Evolutionary conservation across 2,329 filamentous ascomycete species (phyloP).

Genomic region (Colletotrichum tamarilloi): DNA sequence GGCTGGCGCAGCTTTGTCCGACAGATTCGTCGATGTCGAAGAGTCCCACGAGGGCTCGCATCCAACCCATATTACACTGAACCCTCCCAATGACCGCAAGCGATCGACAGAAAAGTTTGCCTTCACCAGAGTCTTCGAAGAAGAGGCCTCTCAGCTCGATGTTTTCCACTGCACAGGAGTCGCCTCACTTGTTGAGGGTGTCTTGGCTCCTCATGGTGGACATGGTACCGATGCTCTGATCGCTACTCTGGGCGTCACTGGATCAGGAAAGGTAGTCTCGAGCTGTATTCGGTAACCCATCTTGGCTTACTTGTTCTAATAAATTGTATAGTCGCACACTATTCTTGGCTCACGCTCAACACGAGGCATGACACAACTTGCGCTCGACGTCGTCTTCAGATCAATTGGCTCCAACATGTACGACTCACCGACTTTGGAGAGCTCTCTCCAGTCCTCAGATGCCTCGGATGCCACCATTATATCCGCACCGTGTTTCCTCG

Average conservation of each 20-base stretch:
- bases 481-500: slow-evolving; percentile 80
- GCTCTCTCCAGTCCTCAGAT: slow-evolving; percentile 81
- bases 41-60: slow-evolving; percentile 53
- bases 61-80: slow-evolving; percentile 79
- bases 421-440: slow-evolving; percentile 69
- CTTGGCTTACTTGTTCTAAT: background rate
- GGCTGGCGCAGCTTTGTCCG: slow-evolving; percentile 55
- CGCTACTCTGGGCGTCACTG: slow-evolving; percentile 92
- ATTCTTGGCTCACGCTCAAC: slow-evolving; percentile 90
- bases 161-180: slow-evolving; percentile 86
- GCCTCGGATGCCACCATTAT: slow-evolving; percentile 83
- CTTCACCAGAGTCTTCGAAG: slow-evolving; percentile 94
- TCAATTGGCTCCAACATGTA: slow-evolving; percentile 80
- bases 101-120: slow-evolving; percentile 92
- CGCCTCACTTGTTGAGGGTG: slow-evolving; percentile 80
- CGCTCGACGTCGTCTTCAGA: slow-evolving; percentile 89
- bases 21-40: slow-evolving; percentile 86
- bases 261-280: slow-evolving; percentile 85
- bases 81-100: slow-evolving; percentile 86
- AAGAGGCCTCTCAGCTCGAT: slow-evolving; percentile 85
- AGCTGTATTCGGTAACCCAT: slow-evolving; percentile 5
- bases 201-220: slow-evolving; percentile 76
- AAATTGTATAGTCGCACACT: slow-evolving; percentile 81
- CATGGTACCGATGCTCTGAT: slow-evolving; percentile 90
- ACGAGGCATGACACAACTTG: slow-evolving; percentile 90